Conservation (phyloP, 2,329 filamentous ascomycete genomes). For the Neofusicoccum ribis region DNA sequence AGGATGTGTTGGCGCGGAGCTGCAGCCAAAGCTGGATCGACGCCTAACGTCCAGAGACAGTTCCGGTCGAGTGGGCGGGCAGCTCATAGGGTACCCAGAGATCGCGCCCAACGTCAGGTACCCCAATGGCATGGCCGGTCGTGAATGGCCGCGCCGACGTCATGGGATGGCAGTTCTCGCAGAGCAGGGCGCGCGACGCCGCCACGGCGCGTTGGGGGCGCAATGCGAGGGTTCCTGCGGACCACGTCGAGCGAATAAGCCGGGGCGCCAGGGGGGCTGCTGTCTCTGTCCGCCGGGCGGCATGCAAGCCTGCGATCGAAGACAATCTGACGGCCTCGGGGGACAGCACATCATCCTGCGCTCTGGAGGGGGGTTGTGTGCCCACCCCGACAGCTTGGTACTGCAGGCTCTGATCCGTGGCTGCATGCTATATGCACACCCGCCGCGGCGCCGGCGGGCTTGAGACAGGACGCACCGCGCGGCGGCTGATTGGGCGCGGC, state of each 20-base stretch:
- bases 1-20: conserved; percentile 37
- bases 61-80: conserved; percentile 34
- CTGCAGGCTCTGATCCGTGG: conserved; percentile 11
- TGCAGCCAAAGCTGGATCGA: conserved; percentile 20
- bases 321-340: conserved; percentile 14
- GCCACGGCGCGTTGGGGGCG: conserved; percentile 5
- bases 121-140: conserved; percentile 14
- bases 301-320: conserved; percentile 7
- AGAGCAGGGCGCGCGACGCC: conserved; percentile 12
- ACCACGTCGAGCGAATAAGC: conserved; percentile 16
- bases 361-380: background rate
- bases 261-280: background rate
- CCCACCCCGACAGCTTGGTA: conserved; percentile 3
- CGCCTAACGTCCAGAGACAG: conserved; percentile 17
- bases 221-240: background rate
- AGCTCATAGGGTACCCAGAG: conserved; percentile 41
- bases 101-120: conserved; percentile 27
- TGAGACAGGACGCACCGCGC: background rate
- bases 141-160: conserved; percentile 4
- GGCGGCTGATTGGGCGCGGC: background rate
- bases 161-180: conserved; percentile 3
- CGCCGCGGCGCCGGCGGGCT: background rate
- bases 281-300: background rate
- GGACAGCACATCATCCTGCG: conserved; percentile 19
- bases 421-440: background rate